Conservation (phyloP, 176 grass and related monocot genomes). For the Puya raimondii region DNA sequence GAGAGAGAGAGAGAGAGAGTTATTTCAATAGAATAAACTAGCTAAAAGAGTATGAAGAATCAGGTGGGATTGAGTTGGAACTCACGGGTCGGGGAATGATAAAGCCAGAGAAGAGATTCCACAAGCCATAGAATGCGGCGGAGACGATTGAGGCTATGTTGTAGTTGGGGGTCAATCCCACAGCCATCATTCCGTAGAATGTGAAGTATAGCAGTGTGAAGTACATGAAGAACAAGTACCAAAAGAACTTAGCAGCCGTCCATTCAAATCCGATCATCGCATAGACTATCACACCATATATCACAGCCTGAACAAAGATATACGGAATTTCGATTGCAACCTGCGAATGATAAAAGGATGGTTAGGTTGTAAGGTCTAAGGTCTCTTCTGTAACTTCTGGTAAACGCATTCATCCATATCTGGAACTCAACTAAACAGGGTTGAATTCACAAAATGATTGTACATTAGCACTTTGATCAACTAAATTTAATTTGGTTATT, state of each 20-base stretch:
- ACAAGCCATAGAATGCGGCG: conserved; percentile 47
- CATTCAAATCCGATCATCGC: conserved; percentile 87
- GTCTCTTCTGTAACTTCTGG: too few species aligned
- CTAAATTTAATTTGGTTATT: too few species aligned
- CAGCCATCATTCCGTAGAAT: conserved; percentile 90
- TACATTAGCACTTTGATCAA: too few species aligned
- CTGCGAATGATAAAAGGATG: conserved; percentile 1
- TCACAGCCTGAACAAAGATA: conserved; percentile 39
- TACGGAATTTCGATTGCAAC: conserved; percentile 64
- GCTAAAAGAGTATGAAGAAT: too few species aligned
- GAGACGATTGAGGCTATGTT: conserved; percentile 57
- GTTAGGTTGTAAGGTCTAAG: background rate
- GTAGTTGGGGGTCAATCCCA: conserved; percentile 75
- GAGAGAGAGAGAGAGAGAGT: background rate
- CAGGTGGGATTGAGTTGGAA: background rate
- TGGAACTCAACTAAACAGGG: background rate
- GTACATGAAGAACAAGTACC: conserved; percentile 82
- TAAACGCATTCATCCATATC: background rate
- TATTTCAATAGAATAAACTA: background rate
- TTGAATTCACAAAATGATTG: too few species aligned
- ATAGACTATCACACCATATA: conserved; percentile 67
- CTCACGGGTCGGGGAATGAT: conserved; percentile 52
- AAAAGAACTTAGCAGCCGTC: conserved; percentile 69
- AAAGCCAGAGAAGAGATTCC: conserved; percentile 84
- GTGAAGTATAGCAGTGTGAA: conserved; percentile 94